Base-by-base conservation (phyloP, 805 yeast species). In the Diddensiella caesifluorescens region DNA sequence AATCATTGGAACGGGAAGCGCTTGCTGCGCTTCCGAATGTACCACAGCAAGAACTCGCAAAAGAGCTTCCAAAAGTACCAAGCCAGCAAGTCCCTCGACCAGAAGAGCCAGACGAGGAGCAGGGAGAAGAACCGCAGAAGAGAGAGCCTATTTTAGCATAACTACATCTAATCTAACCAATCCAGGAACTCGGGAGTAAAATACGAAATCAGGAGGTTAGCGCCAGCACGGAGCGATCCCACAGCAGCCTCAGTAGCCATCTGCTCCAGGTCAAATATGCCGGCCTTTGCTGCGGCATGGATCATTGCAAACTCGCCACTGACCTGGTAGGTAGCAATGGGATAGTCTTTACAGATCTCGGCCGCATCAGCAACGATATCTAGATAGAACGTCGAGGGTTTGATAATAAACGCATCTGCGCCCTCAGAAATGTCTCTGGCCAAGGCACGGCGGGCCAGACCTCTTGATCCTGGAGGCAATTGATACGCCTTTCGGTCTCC, bases 291-390 rank as follows among this genome's bases (percentile, higher is more conserved):
- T 40, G 96, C 97, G 5, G 98, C 98, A 59, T 89, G 95, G 50
- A 92, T 65, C 98, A 92, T 92, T 23, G 97, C 97, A 59, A 76
- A 92, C 65, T 92, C 98, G 30, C 98, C 98, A 60, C 90, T 79
- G 19, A 92, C 98, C 63, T 92, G 98, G 65, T 92, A 92, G 21
- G 95, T 89, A 56, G 95, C 87, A 40, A 92, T 69, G 21, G 98
- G 98, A 53, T 83, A 77, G 60, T 92, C 92, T 39, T 68, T 63
- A 57, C 95, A 85, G 40, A 89, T 71, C 55, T 75, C 79, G 28
- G 89, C 70, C 0, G 98, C 96, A 57, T 92, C 96, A 43, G 81
- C 73, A 64, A 92, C 83, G 40, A 92, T 74, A 60, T 92, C 98
- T 55, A 92, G 71, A 63, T 90, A 92, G 65, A 92, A 90, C 3